Percentiles rank a stretch among this genome's conserved stretches.
These are phyloP conservation scores for Pseudogymnoascus sp. DNA, from an alignment of 2,329 filamentous ascomycete genomes.

Conservation along the genomic window DNA sequence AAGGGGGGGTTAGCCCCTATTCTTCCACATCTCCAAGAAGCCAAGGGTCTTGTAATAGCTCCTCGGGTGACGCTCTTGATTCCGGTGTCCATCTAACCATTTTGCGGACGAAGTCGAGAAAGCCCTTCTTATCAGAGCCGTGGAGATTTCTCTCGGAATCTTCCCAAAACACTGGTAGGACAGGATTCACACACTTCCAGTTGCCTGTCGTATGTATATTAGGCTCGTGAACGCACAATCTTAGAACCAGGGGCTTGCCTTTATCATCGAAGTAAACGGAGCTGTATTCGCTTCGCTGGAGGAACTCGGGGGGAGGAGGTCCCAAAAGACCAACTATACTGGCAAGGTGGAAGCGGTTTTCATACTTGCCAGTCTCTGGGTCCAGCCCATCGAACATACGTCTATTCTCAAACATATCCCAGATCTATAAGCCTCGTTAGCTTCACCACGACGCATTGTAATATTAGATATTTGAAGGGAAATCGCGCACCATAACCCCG, in stretches of 20 bases:
- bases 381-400: slow-evolving; percentile 20
- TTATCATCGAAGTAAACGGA: slow-evolving; percentile 23
- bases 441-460: not conserved
- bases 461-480: not conserved
- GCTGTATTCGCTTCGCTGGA: slow-evolving; percentile 21
- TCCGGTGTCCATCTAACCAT: slow-evolving; percentile 22
- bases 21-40: slow-evolving; percentile 15
- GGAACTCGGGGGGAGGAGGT: slow-evolving; percentile 23
- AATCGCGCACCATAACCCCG: slow-evolving; percentile 28
- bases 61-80: slow-evolving; percentile 19
- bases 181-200: slow-evolving; percentile 22
- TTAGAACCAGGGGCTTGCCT: slow-evolving; percentile 20
- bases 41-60: slow-evolving; percentile 21
- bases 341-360: slow-evolving; percentile 23
- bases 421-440: slow-evolving; percentile 21
- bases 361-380: slow-evolving; percentile 20
- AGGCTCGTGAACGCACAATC: slow-evolving; percentile 15
- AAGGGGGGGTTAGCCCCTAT: slow-evolving; percentile 5
- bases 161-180: slow-evolving; percentile 19
- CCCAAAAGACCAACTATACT: slow-evolving; percentile 24
- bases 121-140: slow-evolving; percentile 18
- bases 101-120: slow-evolving; percentile 21
- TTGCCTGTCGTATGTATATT: slow-evolving; percentile 20
- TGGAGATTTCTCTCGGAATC: slow-evolving; percentile 20
- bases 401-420: slow-evolving; percentile 22